phyloP scores from a whole-genome alignment of 192 early-diverging fungal genomes.

The Hyaloraphidium curvatum region DNA sequence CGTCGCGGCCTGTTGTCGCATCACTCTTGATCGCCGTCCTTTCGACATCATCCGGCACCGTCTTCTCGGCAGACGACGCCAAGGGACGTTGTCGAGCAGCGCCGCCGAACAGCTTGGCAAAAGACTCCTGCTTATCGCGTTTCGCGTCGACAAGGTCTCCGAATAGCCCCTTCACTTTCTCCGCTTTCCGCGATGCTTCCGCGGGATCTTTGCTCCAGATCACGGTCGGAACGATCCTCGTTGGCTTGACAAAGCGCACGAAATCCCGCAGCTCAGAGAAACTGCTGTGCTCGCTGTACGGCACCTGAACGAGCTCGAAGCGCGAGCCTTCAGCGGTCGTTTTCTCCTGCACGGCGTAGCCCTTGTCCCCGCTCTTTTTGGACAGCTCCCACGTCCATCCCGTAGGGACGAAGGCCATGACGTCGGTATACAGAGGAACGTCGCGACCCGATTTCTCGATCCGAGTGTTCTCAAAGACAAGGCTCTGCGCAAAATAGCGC shows the following conservation, averaged over 20 bases:
- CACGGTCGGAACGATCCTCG: background rate
- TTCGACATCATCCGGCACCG: too few species aligned
- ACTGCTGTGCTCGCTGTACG: background rate
- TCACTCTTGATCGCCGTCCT: too few species aligned
- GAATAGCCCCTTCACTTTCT: too few species aligned
- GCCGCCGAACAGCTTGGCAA: too few species aligned
- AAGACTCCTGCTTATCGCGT: too few species aligned
- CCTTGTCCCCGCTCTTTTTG: background rate
- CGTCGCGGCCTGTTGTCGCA: too few species aligned
- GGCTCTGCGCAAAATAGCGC: background rate
- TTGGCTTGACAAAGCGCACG: background rate
- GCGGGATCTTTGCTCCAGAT: too few species aligned
- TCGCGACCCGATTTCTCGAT: background rate
- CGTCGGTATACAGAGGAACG: background rate
- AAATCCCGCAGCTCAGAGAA: background rate
- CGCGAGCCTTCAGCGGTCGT: background rate
- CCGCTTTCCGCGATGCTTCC: too few species aligned
- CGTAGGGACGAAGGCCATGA: background rate
- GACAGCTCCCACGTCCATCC: background rate
- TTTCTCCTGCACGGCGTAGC: background rate
- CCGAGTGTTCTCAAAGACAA: background rate
- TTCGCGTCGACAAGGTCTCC: too few species aligned
- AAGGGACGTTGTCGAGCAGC: too few species aligned
- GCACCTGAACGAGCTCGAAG: background rate
- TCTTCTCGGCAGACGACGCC: too few species aligned